These are phyloP conservation scores for Moricandia moricandioides DNA, from an alignment of 345 rosid species.

Conservation along the genomic window DNA sequence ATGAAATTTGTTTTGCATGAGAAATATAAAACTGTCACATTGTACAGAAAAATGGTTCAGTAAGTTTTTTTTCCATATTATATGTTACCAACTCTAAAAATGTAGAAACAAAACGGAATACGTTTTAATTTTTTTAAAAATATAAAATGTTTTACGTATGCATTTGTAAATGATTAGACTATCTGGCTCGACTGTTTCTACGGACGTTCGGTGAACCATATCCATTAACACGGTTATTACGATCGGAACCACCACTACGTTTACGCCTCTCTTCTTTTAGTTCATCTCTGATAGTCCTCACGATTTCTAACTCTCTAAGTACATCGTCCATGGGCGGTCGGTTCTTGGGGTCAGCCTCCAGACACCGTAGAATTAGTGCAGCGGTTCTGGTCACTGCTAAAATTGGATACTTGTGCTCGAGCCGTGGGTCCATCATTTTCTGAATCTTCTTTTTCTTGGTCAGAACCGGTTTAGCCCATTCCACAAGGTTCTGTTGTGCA, in stretches of 20 bases:
- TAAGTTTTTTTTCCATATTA: background rate
- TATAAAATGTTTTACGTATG: background rate
- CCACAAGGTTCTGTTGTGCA: conserved; percentile 48
- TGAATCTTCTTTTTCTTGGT: conserved; percentile 47
- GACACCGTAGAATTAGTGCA: conserved; percentile 47
- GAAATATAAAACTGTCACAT: background rate
- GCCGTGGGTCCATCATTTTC: conserved; percentile 70
- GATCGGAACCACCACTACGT: background rate
- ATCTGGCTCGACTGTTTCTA: conserved; percentile 28
- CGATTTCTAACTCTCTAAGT: conserved; percentile 36
- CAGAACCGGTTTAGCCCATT: conserved; percentile 58
- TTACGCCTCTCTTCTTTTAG: conserved; percentile 40
- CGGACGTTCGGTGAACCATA: conserved; percentile 16
- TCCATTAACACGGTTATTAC: conserved; percentile 20
- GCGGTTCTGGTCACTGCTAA: conserved; percentile 50
- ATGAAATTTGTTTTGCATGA: background rate
- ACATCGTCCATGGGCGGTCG: conserved; percentile 79
- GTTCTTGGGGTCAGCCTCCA: conserved; percentile 58
- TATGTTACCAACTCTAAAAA: background rate
- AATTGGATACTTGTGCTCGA: conserved; percentile 51
- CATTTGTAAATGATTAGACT: background rate
- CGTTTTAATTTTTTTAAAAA: background rate
- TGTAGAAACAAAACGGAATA: background rate
- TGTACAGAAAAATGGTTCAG: background rate
- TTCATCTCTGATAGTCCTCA: conserved; percentile 37